Conservation (phyloP, 768 basidiomycete species). For the Kwoniella botswanensis region DNA sequence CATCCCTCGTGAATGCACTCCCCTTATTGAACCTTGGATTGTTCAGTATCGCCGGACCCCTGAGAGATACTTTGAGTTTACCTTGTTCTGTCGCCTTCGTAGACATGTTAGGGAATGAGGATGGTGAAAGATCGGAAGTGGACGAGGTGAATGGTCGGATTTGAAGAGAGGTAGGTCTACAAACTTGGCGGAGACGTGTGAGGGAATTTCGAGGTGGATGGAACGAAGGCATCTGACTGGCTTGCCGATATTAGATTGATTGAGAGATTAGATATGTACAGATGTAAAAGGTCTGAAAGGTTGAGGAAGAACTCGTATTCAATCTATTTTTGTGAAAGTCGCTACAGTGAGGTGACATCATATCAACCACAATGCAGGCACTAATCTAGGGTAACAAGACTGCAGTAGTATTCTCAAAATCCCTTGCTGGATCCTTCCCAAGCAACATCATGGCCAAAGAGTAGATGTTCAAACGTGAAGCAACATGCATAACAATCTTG, state of each 20-base stretch:
- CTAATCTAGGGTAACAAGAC: not conserved
- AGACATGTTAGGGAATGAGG: constrained; percentile 6
- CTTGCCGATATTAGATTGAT: no score
- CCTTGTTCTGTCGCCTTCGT: not conserved
- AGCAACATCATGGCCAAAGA: no score
- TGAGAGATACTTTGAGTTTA: constrained; percentile 58
- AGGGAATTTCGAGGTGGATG: no score
- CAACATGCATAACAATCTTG: not conserved
- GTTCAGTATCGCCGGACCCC: constrained; percentile 69
- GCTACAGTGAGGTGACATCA: not conserved
- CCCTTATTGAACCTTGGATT: constrained; percentile 69
- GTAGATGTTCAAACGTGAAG: not conserved
- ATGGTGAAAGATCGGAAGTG: not conserved
- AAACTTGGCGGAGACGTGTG: no score
- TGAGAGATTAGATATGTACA: no score
- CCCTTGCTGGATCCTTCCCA: no score
- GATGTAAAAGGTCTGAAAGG: not conserved
- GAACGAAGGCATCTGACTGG: no score
- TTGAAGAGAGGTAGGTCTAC: no score
- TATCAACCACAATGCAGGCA: not conserved
- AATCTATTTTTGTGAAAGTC: not conserved
- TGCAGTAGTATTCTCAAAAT: no score
- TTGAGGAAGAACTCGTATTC: not conserved
- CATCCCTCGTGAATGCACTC: constrained; percentile 71
- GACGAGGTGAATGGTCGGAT: not conserved